These are phyloP conservation scores for Globisporangium barbulae DNA, from an alignment of 352 stramenopile genomes.

Conservation along the genomic window DNA sequence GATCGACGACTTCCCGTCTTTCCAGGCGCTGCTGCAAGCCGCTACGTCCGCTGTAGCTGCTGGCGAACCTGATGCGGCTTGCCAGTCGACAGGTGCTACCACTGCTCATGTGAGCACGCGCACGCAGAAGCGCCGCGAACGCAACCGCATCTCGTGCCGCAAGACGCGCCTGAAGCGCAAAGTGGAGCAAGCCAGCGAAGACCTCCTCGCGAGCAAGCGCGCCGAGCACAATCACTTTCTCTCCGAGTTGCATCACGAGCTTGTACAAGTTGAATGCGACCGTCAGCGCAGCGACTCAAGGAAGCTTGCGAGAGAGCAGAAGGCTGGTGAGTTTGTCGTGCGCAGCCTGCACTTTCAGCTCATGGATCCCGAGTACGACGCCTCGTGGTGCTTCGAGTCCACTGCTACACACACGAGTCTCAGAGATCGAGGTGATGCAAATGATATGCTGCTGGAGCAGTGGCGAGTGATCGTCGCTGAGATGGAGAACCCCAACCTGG, in stretches of 20 bases:
- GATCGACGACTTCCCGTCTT: slow-evolving; percentile 5
- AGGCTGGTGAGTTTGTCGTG: slow-evolving; percentile 26
- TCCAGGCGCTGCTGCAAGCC: slow-evolving; percentile 8
- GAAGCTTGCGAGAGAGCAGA: neutral
- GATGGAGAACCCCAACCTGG: slow-evolving; percentile 33
- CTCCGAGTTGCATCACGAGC: slow-evolving; percentile 19
- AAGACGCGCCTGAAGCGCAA: slow-evolving; percentile 51
- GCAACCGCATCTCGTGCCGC: slow-evolving; percentile 40
- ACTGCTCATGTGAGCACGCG: neutral
- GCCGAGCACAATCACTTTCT: slow-evolving; percentile 34
- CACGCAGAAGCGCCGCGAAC: slow-evolving; percentile 29
- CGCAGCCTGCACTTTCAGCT: slow-evolving; percentile 39
- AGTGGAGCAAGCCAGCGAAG: slow-evolving; percentile 26
- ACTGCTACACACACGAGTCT: neutral
- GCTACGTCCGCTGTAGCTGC: neutral
- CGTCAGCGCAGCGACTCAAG: neutral
- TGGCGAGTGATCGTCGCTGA: slow-evolving; percentile 33
- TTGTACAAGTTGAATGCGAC: slow-evolving; percentile 9
- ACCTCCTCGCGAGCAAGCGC: slow-evolving; percentile 25
- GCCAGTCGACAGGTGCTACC: neutral
- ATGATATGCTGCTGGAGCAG: slow-evolving; percentile 24
- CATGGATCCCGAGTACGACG: slow-evolving; percentile 29
- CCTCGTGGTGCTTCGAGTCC: slow-evolving; percentile 13
- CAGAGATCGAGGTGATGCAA: neutral
- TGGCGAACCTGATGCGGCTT: neutral